Evolutionary conservation across 768 basidiomycete genomes (phyloP), one percentile per base, ranked within the genome.

Genomic region (Calocybe cyanea): DNA sequence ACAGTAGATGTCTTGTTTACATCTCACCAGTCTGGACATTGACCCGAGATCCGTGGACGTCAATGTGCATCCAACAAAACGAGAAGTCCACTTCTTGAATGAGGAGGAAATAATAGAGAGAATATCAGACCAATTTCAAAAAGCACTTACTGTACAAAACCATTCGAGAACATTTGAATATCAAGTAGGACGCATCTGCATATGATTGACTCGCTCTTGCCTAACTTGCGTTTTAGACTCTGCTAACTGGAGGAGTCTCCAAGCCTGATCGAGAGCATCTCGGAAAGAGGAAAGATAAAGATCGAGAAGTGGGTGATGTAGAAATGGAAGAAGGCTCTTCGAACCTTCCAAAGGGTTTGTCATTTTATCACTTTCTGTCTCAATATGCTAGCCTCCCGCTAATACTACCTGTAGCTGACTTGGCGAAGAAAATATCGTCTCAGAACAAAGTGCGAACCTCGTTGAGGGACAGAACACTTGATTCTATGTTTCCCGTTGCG

Each of bases 41-140:
- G 85, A 92, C 50, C 92, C 93, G 0, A 76, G 81, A 23, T 82
- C 87, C 19, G 86, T 99, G 14, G 96, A 99, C 56, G 94, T 97
- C 43, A 99, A 99, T 56, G 92, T 98, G 7, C 94, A 97, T 60
- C 96, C 95, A 0, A 98, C 96, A 2, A 99, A 99, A 62, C 86
- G 88, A 36, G 94, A 97, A 62, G 92, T 97, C 1, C 90, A 92
- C 54, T 98, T 98, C 57, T 63, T 97, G 39, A 81, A 96, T 50
- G 92, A 98, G 61, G 95, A 97, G 42, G 71, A 67, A 11, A 89
- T 97, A 57, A 84, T 84, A 5, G 83, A 90, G 52, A 71, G 71
- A 7, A 81, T 98, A 36, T 80, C 85, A 11, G 81, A 87, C 56
- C 73, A 73, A 1, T 71, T 97, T 2, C 87, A 91, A 51, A 65